phyloP scores from a whole-genome alignment of 768 basidiomycete genomes.

The Panellus pusillus region DNA sequence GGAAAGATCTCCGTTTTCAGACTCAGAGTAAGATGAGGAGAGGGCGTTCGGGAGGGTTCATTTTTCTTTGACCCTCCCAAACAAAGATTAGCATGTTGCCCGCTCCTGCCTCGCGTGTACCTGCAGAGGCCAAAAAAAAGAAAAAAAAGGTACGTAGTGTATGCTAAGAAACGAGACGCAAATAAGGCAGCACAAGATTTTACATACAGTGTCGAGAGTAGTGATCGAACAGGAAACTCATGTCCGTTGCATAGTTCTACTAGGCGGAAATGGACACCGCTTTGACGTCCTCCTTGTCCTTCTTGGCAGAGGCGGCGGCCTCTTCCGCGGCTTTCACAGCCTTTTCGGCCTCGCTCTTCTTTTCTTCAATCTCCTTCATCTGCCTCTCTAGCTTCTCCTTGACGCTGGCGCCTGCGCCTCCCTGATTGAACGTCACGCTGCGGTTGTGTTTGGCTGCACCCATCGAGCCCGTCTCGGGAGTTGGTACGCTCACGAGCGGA shows the following conservation, averaged over 20 bases:
- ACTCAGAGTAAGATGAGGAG: background rate
- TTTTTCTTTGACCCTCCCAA: conserved; percentile 16
- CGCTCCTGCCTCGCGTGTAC: conserved; percentile 9
- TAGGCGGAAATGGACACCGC: conserved; percentile 46
- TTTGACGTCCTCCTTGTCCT: conserved; percentile 62
- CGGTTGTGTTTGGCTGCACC: conserved; percentile 63
- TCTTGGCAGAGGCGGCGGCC: conserved; percentile 42
- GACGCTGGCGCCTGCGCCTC: conserved; percentile 34
- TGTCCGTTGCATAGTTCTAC: background rate
- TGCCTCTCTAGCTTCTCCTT: conserved; percentile 50
- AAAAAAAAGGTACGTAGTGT: conserved; percentile 2
- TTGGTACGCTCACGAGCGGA: conserved; percentile 60
- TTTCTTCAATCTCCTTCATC: conserved; percentile 68
- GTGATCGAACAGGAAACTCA: background rate
- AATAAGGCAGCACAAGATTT: conserved; percentile 9
- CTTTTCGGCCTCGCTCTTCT: conserved; percentile 61
- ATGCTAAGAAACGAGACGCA: conserved; percentile 8
- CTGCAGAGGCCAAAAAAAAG: conserved; percentile 16
- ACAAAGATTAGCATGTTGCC: conserved; percentile 14
- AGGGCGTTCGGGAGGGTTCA: conserved; percentile 11
- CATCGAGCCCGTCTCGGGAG: conserved; percentile 68
- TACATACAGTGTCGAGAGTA: conserved; percentile 16
- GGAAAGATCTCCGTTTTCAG: background rate
- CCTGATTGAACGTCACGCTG: conserved; percentile 70
- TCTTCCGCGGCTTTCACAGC: conserved; percentile 66